Percentiles rank a stretch among this genome's conserved stretches.
Conservation (phyloP, 352 stramenopile species). For the Globisporangium paddicum region DNA sequence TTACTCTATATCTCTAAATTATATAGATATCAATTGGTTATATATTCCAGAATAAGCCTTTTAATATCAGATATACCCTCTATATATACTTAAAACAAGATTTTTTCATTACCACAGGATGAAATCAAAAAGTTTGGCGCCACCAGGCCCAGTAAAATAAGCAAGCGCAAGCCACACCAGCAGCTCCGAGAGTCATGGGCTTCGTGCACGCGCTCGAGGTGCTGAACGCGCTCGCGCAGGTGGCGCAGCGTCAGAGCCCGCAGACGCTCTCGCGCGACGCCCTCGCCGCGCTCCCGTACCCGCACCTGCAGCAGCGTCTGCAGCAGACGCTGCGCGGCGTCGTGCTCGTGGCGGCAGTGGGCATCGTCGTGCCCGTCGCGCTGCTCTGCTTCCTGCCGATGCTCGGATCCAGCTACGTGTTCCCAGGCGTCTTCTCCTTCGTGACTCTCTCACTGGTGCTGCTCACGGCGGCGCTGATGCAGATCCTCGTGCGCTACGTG, state of each 20-base stretch:
- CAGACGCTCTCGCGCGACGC: neutral
- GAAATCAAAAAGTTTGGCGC: neutral
- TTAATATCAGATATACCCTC: no score
- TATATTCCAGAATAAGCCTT: no score
- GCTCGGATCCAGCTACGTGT: constrained; percentile 25
- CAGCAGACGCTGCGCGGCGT: constrained; percentile 48
- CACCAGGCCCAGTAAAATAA: neutral
- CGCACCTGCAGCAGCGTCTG: constrained; percentile 48
- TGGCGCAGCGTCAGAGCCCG: constrained; percentile 15
- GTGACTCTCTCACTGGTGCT: constrained; percentile 18
- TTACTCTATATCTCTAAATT: no score
- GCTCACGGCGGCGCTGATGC: constrained; percentile 18
- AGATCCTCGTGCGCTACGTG: constrained; percentile 40
- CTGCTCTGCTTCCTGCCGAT: constrained; percentile 25
- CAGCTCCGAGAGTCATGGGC: constrained; percentile 21
- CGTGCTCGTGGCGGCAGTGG: constrained; percentile 22
- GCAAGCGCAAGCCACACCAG: neutral
- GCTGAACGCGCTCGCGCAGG: constrained; percentile 34
- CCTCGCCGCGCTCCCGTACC: constrained; percentile 19
- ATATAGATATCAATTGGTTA: no score
- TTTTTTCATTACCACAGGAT: no score
- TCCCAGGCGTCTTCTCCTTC: constrained; percentile 23
- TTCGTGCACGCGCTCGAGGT: constrained; percentile 46
- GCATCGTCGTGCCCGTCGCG: constrained; percentile 20
- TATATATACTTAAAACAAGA: no score